Base-by-base conservation (phyloP, 768 basidiomycete species). In the Roridomyces roridus region DNA sequence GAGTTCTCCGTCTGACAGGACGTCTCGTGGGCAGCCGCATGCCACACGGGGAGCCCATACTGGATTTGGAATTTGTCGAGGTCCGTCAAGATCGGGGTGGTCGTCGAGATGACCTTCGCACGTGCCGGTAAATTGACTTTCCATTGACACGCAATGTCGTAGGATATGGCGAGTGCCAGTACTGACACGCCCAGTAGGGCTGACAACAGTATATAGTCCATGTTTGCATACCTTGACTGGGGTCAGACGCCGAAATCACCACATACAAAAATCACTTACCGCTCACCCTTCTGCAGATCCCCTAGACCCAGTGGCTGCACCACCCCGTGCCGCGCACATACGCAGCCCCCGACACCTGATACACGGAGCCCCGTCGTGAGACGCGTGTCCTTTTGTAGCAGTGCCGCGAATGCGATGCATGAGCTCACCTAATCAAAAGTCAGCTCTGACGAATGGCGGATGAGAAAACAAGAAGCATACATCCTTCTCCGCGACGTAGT, bases 71-170 rank as follows among this genome's bases (percentile, higher is more conserved):
- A 21, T 18, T 44, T 34, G 11, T 44, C 23, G 10, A 53, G 51
- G 4, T 18, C 14, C 6, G 29, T 31, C 6, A 8, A 6, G 31
- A 26, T 24, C 12, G 29, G 26, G 48, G 15, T 17, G 21, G 20
- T 17, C 25, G 25, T 17, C 43, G 11, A 10, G 29, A 42, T 15
- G 29, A 61, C 11, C n/a, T 46, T 37, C 2, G 35, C 20, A 59
- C 15, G 3, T 6, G 24, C 10, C 29, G 10, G 36, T 25, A 65
- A 18, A 4, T 9, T 26, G 21, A 46, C 31, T 23, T 52, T 29
- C 26, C 55, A 69, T 35, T 69, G 68, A 36, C 68, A 69, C 5
- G 55, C 63, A 23, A 69, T 69, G 46, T 69, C 68, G 45, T 69
- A 69, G 3, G 62, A 58, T 12, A 62, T 11, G 1, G 45, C 21